Base-by-base conservation (phyloP, 306 rosid species). In the Lathyrus tuberosus region DNA sequence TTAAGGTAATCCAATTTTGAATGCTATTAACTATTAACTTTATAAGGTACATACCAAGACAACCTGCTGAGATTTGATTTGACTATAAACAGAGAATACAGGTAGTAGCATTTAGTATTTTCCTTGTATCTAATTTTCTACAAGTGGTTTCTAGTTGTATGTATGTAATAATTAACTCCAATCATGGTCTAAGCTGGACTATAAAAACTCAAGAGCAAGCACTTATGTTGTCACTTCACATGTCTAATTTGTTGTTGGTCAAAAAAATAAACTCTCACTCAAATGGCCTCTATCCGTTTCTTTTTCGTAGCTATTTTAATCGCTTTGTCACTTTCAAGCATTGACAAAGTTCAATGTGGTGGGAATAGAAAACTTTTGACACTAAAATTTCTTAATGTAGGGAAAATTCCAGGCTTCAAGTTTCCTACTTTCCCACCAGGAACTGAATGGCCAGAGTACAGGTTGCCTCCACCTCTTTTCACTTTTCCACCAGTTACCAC, bases 361-460 rank as follows among this genome's bases (percentile, higher is more conserved):
- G 71, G n/a, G 7, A 62, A 13, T 40, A 74, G 80, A 61, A 78
- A 81, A 57, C 76, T 77, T 48, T 31, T 64, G 62, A 59, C 77
- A 63, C 75, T 56, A 59, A n/a, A 65, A 40, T 13, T 66, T 10
- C 62, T 75, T 16, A 11, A 22, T 16, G 2, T 49, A 0, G 58
- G 67, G 2, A 51, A 31, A 37, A 8, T 75, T 67, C 78, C 67
- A 1, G 33, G 31, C 14, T 4, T 72, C 0, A 0, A 72, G 0
- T 30, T 40, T 16, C 79, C 81, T 59, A 80, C 81, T 14, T 58
- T 75, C 4, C 78, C 79, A 0, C 77, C 72, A n/a, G 15, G 52
- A 2, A 14, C 67, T 0, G 12, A 59, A 9, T 82, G 80, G 82
- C 82, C 82, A 13, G 85, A 78, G 42, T 77, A 82, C 64, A 74